A percentile compares a stretch with the other conserved stretches of the same genome.
These are phyloP conservation scores for Cytospora chrysosperma DNA, from an alignment of 2,329 filamentous ascomycete species.

Conservation along the genomic window DNA sequence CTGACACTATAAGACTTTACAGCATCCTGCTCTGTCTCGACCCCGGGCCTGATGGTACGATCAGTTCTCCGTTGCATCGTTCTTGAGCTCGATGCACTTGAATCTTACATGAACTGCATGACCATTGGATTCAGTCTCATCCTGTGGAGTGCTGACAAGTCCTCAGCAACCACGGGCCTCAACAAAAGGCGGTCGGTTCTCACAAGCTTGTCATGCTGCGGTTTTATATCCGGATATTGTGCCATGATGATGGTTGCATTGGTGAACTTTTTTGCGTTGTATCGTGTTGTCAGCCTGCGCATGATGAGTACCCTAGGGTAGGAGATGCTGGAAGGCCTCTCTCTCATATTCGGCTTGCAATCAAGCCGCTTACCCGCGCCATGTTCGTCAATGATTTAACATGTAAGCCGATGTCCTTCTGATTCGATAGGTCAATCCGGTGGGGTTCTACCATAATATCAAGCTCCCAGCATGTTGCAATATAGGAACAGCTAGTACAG, in stretches of 20 bases:
- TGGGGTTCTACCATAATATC: no score
- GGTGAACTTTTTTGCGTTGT: background rate
- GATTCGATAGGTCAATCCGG: no score
- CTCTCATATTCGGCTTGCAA: no score
- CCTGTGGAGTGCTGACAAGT: background rate
- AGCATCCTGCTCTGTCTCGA: slow-evolving; percentile 5
- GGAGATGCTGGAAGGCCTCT: no score
- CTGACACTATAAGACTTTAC: slow-evolving; percentile 9
- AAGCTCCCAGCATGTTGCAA: no score
- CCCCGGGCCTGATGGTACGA: background rate
- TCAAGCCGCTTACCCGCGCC: no score
- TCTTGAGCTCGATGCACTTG: background rate
- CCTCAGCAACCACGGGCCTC: slow-evolving; percentile 1
- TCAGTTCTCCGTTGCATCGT: background rate
- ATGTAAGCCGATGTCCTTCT: no score
- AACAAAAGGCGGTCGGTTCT: slow-evolving; percentile 2
- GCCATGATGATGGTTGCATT: background rate
- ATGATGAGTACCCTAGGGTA: no score
- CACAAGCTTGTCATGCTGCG: background rate
- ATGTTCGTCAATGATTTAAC: no score
- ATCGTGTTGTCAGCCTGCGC: background rate
- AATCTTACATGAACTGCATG: slow-evolving; percentile 14
- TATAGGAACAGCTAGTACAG: no score
- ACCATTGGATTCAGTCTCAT: slow-evolving; percentile 12
- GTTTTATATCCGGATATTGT: background rate